Evolutionary conservation across 306 rosid genomes (phyloP), one percentile per base, ranked within the genome.

Genomic region (Casuarina glauca): DNA sequence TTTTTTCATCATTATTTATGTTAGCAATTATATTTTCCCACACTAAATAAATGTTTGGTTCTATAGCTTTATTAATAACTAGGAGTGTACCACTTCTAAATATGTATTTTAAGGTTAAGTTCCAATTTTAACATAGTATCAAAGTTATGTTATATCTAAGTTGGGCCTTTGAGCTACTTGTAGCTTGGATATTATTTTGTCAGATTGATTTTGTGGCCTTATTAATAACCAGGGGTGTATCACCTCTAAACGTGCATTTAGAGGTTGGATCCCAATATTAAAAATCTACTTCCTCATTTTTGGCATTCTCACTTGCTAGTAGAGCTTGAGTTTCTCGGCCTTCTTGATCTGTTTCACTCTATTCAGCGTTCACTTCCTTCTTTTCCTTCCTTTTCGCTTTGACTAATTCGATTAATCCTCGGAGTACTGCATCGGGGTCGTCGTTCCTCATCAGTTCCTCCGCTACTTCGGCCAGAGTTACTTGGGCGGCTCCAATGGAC

Each of bases 391-490:
- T 73, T 73, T 73, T 87, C 45, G 19, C 35, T 49, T 63, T 32
- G 4, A 81, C 63, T 10, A 87, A 87, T n/a, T 81, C 76, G 73
- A 81, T 41, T 20, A 87, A 67, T 16, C 55, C 78, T 3, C 15
- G 32, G 2, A 84, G 36, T 1, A 83, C 78, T 12, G 1, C 44
- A 3, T 81, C 86, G 0, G 60, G 54, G 1, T 78, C 76, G 0
- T 74, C 79, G 7, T 44, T 45, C 82, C 84, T 82, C 6, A 79
- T 45, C 51, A 84, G 78, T 17, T 79, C 72, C 82, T 84, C 88
- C 1, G 81, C 84, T 17, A 87, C 84, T 66, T 82, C 88, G 0
- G 86, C 88, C 1, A 83, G 88, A 6, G 90, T 84, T 6, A 79
- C 81, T 52, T 81, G 61, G 1, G 71, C 60, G 48, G n/a, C 38